Base-by-base conservation (phyloP, 768 basidiomycete species). In the Tephrocybe sp. region DNA sequence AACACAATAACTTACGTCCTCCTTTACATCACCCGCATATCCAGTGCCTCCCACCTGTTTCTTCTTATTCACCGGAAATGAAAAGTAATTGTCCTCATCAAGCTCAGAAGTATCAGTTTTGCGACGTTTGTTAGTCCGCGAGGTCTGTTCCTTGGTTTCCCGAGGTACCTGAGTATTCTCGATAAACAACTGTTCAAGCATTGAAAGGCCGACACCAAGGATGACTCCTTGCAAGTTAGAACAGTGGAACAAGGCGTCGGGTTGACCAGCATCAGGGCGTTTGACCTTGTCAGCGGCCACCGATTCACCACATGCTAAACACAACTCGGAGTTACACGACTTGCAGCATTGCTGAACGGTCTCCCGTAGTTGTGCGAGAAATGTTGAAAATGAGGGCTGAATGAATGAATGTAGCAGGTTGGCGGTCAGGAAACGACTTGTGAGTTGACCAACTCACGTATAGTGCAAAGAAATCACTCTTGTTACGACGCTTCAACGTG, bases 181-280 rank as follows among this genome's bases (percentile, higher is more conserved):
- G 32, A 74, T 65, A 62, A 86, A 95, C 32, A 78, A 68, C 48
- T 82, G 75, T 66, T 96, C 92, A 38, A 96, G 77, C 83, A 92
- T 92, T 32, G 82, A 82, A 39, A 96, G 78, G 8, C 95, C 94
- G 34, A 96, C 77, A n/a, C 94, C 95, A 5, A 98, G 73, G 56
- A 97, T 84, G 12, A 91, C 82, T 34, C 94, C 95, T 69, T 97
- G 89, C 32, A 96, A 65, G 62, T 91, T 89, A 5, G 90, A 79
- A 67, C 94, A 97, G 68, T 97, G 94, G 63, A 95, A 91, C 51
- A 96, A 69, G 11, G 78, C 76, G 48, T 81, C 78, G 39, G 82
- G 79, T 23, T 71, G 67, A 8, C 72, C 65, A 32, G 73, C 64
- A 32, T 70, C 68, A 62, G 67, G 67, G 44, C 70, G 75, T 60